These are phyloP conservation scores for Ophiostoma sp. DNA, from an alignment of 2,329 filamentous ascomycete genomes.

Conservation along the genomic window DNA sequence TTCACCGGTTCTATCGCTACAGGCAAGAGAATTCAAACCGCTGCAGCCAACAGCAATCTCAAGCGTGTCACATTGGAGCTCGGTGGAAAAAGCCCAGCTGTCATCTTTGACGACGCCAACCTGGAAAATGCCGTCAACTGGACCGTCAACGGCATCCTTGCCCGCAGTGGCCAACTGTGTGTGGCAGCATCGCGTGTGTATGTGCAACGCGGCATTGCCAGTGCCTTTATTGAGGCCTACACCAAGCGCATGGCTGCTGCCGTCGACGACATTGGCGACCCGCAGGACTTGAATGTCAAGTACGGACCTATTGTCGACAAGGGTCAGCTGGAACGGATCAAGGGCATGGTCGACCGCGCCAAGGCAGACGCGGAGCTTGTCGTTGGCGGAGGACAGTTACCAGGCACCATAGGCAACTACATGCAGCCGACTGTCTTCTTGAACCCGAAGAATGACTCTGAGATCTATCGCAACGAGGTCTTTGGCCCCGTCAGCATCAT, in stretches of 20 bases:
- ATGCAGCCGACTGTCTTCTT: constrained; percentile 44
- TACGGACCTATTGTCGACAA: constrained; percentile 52
- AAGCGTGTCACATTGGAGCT: constrained; percentile 62
- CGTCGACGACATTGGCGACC: constrained; percentile 49
- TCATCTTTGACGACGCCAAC: constrained; percentile 58
- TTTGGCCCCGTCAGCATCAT: constrained; percentile 56
- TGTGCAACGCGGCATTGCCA: constrained; percentile 44
- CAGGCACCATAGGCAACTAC: constrained; percentile 27
- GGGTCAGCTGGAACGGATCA: constrained; percentile 61
- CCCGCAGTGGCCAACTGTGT: constrained; percentile 50
- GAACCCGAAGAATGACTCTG: constrained; percentile 38
- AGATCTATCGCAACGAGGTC: constrained; percentile 50
- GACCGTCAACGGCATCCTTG: constrained; percentile 39
- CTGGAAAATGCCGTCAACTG: constrained; percentile 58
- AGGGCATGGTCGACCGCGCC: constrained; percentile 44
- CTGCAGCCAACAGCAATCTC: constrained; percentile 57
- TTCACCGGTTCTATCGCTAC: constrained; percentile 62
- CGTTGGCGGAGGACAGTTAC: constrained; percentile 48
- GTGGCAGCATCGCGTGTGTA: constrained; percentile 49
- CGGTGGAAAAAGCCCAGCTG: constrained; percentile 60
- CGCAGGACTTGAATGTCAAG: constrained; percentile 34
- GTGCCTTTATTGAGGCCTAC: constrained; percentile 41
- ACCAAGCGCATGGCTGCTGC: constrained; percentile 44
- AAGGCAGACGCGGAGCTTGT: constrained; percentile 36
- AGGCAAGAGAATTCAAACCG: constrained; percentile 60